phyloP scores from a whole-genome alignment of 495 filamentous ascomycete species.

The Daldinia decipiens region DNA sequence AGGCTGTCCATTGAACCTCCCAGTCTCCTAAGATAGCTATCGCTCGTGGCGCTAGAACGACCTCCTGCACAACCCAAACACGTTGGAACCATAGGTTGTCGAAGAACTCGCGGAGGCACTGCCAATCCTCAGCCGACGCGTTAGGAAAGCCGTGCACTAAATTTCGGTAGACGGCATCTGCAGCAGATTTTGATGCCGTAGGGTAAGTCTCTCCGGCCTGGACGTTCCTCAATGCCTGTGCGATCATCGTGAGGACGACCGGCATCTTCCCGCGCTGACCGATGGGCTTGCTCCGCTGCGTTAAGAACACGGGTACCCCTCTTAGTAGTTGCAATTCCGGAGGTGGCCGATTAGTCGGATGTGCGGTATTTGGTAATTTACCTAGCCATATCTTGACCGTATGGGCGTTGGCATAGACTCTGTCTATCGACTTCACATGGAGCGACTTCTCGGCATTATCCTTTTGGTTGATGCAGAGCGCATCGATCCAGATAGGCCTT shows the following conservation, averaged over 20 bases:
- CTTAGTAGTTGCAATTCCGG: neutral
- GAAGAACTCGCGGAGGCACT: conserved; percentile 25
- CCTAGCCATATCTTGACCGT: conserved; percentile 35
- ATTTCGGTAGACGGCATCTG: conserved; percentile 23
- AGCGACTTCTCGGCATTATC: conserved; percentile 39
- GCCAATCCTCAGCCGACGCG: conserved; percentile 20
- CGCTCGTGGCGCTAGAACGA: conserved; percentile 30
- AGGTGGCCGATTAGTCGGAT: neutral
- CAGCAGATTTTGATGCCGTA: conserved; percentile 21
- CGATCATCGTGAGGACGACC: conserved; percentile 28
- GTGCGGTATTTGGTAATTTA: conserved; percentile 8
- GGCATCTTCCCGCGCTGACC: conserved; percentile 30
- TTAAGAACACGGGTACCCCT: neutral
- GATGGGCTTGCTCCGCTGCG: neutral
- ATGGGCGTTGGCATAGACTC: conserved; percentile 38
- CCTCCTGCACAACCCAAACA: conserved; percentile 42
- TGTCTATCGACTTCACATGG: conserved; percentile 47
- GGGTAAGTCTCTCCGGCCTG: conserved; percentile 12
- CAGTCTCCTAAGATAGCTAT: conserved; percentile 34
- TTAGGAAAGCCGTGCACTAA: conserved; percentile 25
- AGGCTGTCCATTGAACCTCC: conserved; percentile 28
- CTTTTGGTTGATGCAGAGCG: conserved; percentile 50
- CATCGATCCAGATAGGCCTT: conserved; percentile 46
- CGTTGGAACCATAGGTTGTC: conserved; percentile 36
- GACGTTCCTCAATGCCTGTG: conserved; percentile 33